phyloP scores from a whole-genome alignment of 2,329 filamentous ascomycete genomes.

The Furcasterigmium furcatum region DNA sequence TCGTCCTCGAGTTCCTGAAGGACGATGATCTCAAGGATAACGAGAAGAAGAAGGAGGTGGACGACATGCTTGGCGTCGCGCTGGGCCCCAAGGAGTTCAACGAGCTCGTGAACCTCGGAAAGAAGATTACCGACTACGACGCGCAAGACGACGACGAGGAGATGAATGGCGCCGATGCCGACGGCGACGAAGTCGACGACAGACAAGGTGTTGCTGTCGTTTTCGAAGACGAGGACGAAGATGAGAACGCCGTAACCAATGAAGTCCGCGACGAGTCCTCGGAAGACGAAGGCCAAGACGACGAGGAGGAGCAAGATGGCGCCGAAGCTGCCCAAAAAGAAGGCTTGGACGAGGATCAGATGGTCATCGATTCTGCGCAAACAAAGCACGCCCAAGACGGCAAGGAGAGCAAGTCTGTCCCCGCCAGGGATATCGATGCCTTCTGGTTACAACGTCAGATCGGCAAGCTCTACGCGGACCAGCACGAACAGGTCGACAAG shows the following conservation, averaged over 20 bases:
- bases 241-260: conserved; percentile 74
- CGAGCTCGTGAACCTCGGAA: conserved; percentile 90
- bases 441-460: conserved; percentile 97
- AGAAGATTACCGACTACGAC: conserved; percentile 99
- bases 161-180: conserved; percentile 67
- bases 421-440: conserved; percentile 89
- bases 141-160: conserved; percentile 93
- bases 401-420: conserved; percentile 61
- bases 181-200: conserved; percentile 81
- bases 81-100: conserved; percentile 92
- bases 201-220: conserved; percentile 96
- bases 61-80: conserved; percentile 83
- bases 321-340: conserved; percentile 42
- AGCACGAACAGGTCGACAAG: conserved; percentile 91
- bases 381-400: conserved; percentile 39
- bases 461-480: conserved; percentile 82
- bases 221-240: conserved; percentile 89
- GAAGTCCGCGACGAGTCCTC: conserved; percentile 88
- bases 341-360: conserved; percentile 64
- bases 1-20: conserved; percentile 85
- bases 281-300: conserved; percentile 71
- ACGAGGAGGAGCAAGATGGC: conserved; percentile 59
- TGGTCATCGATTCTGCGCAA: conserved; percentile 73
- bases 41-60: conserved; percentile 96
- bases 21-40: conserved; percentile 95